These are phyloP conservation scores for Talaromyces trachyspermus DNA, from an alignment of 495 filamentous ascomycete genomes.

Conservation along the genomic window DNA sequence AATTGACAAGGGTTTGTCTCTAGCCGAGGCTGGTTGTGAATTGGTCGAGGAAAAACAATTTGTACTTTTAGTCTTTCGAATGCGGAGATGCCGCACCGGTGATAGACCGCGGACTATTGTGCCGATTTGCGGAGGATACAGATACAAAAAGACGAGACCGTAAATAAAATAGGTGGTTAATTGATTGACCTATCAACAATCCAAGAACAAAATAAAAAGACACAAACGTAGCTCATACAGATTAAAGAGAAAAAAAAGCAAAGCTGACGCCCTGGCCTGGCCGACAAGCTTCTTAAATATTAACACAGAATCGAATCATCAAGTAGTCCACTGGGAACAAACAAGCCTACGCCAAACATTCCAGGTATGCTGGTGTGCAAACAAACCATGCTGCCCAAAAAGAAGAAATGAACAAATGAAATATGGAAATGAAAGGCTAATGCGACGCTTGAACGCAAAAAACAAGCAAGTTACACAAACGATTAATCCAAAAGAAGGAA, in stretches of 20 bases:
- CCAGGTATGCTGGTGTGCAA: not conserved
- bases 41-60: too few relatives aligned
- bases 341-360: constrained; percentile 2
- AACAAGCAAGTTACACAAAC: too few relatives aligned
- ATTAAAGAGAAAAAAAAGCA: not conserved
- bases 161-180: not conserved
- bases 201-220: too few relatives aligned
- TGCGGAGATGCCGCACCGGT: too few relatives aligned
- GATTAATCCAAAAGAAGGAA: constrained; percentile 2
- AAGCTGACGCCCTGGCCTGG: not conserved
- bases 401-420: constrained; percentile 6
- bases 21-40: too few relatives aligned
- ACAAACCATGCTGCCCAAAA: not conserved
- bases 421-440: too few relatives aligned
- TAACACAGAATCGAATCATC: constrained; percentile 4
- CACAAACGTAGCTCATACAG: not conserved
- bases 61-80: too few relatives aligned
- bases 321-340: too few relatives aligned
- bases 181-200: too few relatives aligned
- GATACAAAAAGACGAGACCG: not conserved
- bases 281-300: constrained; percentile 5
- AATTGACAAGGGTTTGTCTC: too few relatives aligned
- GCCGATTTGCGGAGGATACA: constrained; percentile 5
- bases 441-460: constrained; percentile 12
- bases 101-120: not conserved